Evolutionary conservation across 805 yeast genomes (phyloP), one percentile per base, ranked within the genome.

Genomic region (Scheffersomyces amazonensis): DNA sequence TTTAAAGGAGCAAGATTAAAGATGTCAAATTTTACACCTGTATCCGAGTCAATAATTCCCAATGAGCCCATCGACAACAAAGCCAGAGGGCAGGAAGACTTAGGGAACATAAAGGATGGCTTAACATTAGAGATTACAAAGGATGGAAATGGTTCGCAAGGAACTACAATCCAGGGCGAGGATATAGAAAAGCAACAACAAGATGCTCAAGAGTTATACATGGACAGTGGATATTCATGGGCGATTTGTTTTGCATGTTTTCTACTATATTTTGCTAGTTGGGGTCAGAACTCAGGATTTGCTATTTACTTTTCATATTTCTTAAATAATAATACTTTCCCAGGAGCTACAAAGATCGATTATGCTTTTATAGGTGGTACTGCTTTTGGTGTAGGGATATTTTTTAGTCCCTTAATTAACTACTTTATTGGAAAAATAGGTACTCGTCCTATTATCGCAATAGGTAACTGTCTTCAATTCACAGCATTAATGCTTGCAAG

Each of bases 141-240:
- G 7, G 29, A 19, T 12, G 19, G 8, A 11, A 19, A 27, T 9
- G 12, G 6, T 16, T n/a, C 13, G 9, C 12, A 12, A 11, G 31
- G 11, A 20, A 7, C 9, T 7, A 20, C 23, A 16, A 29, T 22
- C 12, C n/a, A 17, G 20, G 23, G 24, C 4, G 40, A 42, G 17
- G 35, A 37, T 24, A 20, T 15, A 2, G 42, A 38, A 17, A 22
- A 34, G 3, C 21, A 13, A 27, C n/a, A 13, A 5, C 16, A 16
- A n/a, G 30, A 27, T 5, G 30, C n/a, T 15, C 30, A n/a, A n/a
- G n/a, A n/a, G 22, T 27, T 27, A 16, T 13, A 27, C 15, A 9
- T 16, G 90, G 83, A 54, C 82, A n/a, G 80, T 31, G 88, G 88
- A 2, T 73, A 76, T 40, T 87, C 85, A 2, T 80, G 87, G 84